Evolutionary conservation across 2,329 filamentous ascomycete species (phyloP), one percentile per base, ranked within the genome.

Genomic region (Talaromyces sp.): DNA sequence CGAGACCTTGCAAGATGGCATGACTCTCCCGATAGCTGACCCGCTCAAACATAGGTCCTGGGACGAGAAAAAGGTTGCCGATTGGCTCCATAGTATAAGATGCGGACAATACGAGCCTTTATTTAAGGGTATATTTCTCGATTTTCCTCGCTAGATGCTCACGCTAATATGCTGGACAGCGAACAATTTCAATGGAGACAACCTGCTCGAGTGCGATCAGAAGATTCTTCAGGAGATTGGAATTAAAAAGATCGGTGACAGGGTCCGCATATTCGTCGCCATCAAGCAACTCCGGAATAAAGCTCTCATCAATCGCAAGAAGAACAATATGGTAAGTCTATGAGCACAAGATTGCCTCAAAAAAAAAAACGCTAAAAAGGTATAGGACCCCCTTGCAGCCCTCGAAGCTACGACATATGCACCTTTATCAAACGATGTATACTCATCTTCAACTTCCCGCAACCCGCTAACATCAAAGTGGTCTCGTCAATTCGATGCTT

Each of bases 131-230:
- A 78, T 62, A 69, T 16, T 33, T 27, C 13, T 50, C 47, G 14
- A 27, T n/a, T 5, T 31, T 43, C 24, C 14, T 19, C 22, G 24
- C 33, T 37, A 3, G n/a, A 6, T 31, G 31, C 14, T 33, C 14
- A 14, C 10, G 24, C 63, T 64, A 19, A 62, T 35, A 16, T 10
- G 24, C 9, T 7, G 11, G 60, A 31, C 67, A 87, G 85, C 89
- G 75, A 97, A 99, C 77, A 92, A 98, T 78, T 97, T 99, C 82
- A 99, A 95, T 75, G 95, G 95, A 73, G 93, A 97, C 80, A 97
- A 96, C 75, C 83, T 99, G 52, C 85, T 99, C 71, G 95, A 99
- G 80, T 94, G 97, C 84, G 95, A 99, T 79, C 96, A 97, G 82
- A 90, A 93, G 64, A 92, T 96, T 47, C 84, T 99, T 68, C 96